These are phyloP conservation scores for Pythium phragmitis DNA, from an alignment of 352 stramenopile genomes.

Conservation along the genomic window DNA sequence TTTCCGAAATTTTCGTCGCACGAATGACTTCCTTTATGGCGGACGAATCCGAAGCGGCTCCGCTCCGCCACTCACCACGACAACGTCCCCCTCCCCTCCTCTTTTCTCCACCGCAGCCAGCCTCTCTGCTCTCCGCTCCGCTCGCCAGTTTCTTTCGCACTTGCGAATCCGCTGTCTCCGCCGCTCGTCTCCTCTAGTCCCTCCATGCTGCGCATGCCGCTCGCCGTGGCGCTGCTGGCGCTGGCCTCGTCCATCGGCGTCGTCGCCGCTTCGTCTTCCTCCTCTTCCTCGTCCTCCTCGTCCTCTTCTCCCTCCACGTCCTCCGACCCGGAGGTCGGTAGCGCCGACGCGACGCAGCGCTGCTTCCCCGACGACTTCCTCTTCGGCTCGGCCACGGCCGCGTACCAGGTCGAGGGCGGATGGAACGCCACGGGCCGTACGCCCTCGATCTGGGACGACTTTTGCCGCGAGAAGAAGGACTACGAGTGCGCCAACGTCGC, in stretches of 20 bases:
- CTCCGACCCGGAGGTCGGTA: not conserved
- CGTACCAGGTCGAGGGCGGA: slow-evolving; percentile 94
- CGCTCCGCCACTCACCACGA: not conserved
- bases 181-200: not conserved
- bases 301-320: not conserved
- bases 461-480: slow-evolving; percentile 64
- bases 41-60: slow-evolving; percentile 1
- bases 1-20: slow-evolving; percentile 12
- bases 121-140: not conserved
- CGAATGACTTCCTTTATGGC: not conserved
- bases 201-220: not conserved
- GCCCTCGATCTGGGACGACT: slow-evolving; percentile 93
- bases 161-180: slow-evolving; percentile 1
- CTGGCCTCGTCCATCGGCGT: not conserved
- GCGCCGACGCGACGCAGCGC: slow-evolving; percentile 24
- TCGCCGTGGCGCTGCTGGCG: not conserved
- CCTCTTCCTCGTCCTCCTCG: slow-evolving; percentile 1
- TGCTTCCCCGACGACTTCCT: slow-evolving; percentile 79
- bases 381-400: slow-evolving; percentile 87
- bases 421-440: slow-evolving; percentile 78
- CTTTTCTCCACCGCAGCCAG: not conserved
- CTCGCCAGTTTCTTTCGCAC: not conserved
- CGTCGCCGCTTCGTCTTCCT: not conserved
- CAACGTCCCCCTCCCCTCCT: not conserved
- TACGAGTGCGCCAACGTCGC: slow-evolving; percentile 89